Conservation (phyloP, 192 early-diverging fungal genomes). For the Coemansia sp. region DNA sequence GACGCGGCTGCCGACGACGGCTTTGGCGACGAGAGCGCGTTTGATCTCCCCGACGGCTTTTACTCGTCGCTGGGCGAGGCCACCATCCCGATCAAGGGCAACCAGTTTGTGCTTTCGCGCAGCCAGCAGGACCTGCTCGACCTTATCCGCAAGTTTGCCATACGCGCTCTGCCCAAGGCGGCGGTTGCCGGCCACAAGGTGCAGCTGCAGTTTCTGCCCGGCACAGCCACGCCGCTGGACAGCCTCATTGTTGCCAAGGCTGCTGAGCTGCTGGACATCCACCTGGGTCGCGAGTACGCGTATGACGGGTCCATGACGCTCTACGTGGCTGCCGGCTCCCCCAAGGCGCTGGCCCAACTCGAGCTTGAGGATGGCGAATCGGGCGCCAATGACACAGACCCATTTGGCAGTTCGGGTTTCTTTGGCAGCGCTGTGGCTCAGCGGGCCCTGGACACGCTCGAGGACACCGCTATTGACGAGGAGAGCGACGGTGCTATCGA, state of each 20-base stretch:
- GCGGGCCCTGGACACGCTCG: constrained; percentile 27
- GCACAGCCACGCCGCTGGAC: constrained; percentile 31
- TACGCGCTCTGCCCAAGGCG: constrained; percentile 41
- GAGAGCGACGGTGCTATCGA: constrained; percentile 35
- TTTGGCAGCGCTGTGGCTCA: constrained; percentile 1
- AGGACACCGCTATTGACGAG: constrained; percentile 30
- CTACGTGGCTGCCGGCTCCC: constrained; percentile 40
- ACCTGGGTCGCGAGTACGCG: constrained; percentile 47
- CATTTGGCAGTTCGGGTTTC: neutral
- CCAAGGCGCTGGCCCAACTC: constrained; percentile 42
- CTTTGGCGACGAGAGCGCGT: constrained; percentile 12
- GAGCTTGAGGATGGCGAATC: constrained; percentile 45
- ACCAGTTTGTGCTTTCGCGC: constrained; percentile 35
- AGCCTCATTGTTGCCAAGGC: constrained; percentile 38
- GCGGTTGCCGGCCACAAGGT: constrained; percentile 28
- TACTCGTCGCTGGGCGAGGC: constrained; percentile 36
- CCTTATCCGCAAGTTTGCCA: constrained; percentile 39
- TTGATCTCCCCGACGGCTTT: constrained; percentile 16
- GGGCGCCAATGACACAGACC: constrained; percentile 7
- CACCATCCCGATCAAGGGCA: constrained; percentile 33
- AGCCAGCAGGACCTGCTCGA: constrained; percentile 40
- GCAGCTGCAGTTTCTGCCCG: constrained; percentile 45
- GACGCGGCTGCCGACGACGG: constrained; percentile 58
- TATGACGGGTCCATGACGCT: constrained; percentile 43
- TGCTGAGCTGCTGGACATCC: constrained; percentile 34